A percentile compares a stretch with the other conserved stretches of the same genome.
Evolutionary conservation across 352 stramenopile genomes (phyloP).

Genomic region (Phytophthora fragariae): DNA sequence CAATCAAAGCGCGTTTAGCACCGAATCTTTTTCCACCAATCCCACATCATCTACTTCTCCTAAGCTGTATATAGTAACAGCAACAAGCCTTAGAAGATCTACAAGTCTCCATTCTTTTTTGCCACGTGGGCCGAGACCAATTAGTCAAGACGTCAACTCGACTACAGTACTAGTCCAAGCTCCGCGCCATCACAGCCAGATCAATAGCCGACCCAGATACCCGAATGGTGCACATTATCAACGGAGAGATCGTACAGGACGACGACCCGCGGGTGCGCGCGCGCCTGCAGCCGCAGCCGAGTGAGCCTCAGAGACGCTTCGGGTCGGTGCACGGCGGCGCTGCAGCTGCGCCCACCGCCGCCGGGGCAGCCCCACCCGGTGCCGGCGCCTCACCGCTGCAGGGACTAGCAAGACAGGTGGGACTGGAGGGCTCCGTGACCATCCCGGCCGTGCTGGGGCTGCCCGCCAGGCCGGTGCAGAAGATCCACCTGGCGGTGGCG

Average conservation of each 20-base stretch:
- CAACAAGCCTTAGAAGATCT: slow-evolving; percentile 14
- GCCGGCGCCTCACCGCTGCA: slow-evolving; percentile 50
- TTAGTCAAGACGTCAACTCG: background rate
- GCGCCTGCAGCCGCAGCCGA: slow-evolving; percentile 30
- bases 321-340: slow-evolving; percentile 38
- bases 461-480: slow-evolving; percentile 61
- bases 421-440: slow-evolving; percentile 68
- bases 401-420: slow-evolving; percentile 54
- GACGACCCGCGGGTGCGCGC: slow-evolving; percentile 79
- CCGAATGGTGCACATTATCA: slow-evolving; percentile 90
- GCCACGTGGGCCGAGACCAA: slow-evolving; percentile 20
- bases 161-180: background rate
- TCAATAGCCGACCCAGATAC: background rate
- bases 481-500: slow-evolving; percentile 71
- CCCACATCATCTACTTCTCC: background rate
- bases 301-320: slow-evolving; percentile 32
- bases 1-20: slow-evolving; percentile 12
- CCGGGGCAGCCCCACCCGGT: slow-evolving; percentile 12
- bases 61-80: background rate
- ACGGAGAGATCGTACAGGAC: slow-evolving; percentile 87
- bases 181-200: background rate
- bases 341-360: slow-evolving; percentile 11
- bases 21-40: slow-evolving; percentile 18
- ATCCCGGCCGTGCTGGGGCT: slow-evolving; percentile 71
- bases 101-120: slow-evolving; percentile 10